phyloP scores from a whole-genome alignment of 2,329 filamentous ascomycete genomes.

The Arthrobotrys entomopaga region DNA sequence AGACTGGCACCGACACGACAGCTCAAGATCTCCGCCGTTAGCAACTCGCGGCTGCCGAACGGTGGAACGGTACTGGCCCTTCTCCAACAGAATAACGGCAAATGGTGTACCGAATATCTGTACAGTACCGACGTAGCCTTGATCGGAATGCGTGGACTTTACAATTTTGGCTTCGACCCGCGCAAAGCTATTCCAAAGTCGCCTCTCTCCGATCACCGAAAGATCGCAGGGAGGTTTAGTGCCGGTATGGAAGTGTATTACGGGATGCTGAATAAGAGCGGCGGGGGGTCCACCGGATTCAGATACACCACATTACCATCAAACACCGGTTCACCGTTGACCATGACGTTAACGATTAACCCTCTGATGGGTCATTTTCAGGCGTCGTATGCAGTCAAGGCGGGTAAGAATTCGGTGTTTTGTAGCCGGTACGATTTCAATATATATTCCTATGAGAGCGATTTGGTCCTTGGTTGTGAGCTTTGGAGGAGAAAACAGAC shows the following conservation, averaged over 20 bases:
- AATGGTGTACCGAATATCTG: conserved; percentile 87
- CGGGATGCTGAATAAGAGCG: conserved; percentile 90
- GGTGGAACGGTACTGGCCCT: conserved; percentile 74
- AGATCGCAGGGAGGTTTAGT: conserved; percentile 82
- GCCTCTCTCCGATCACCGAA: conserved; percentile 65
- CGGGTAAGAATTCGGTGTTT: conserved; percentile 81
- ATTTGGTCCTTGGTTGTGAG: conserved; percentile 90
- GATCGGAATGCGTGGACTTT: conserved; percentile 85
- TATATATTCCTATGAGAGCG: conserved; percentile 96
- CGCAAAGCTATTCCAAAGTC: conserved; percentile 59
- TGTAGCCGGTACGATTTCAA: conserved; percentile 97
- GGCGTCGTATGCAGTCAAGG: conserved; percentile 89
- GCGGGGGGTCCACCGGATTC: conserved; percentile 86
- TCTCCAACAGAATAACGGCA: conserved; percentile 83
- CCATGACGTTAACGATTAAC: conserved; percentile 90
- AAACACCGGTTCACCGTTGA: conserved; percentile 86
- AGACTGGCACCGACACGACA: conserved; percentile 81
- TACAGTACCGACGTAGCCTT: conserved; percentile 92
- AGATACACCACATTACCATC: conserved; percentile 87
- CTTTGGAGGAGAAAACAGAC: conserved; percentile 78
- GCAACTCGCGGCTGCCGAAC: conserved; percentile 75
- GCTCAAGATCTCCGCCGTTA: conserved; percentile 81
- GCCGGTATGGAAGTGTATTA: conserved; percentile 95
- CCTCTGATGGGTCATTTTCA: conserved; percentile 93
- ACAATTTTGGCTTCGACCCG: conserved; percentile 88